A percentile compares a stretch with the other conserved stretches of the same genome.
These are phyloP conservation scores for Colletotrichum nymphaeae DNA, from an alignment of 2,329 filamentous ascomycete genomes.

Conservation along the genomic window DNA sequence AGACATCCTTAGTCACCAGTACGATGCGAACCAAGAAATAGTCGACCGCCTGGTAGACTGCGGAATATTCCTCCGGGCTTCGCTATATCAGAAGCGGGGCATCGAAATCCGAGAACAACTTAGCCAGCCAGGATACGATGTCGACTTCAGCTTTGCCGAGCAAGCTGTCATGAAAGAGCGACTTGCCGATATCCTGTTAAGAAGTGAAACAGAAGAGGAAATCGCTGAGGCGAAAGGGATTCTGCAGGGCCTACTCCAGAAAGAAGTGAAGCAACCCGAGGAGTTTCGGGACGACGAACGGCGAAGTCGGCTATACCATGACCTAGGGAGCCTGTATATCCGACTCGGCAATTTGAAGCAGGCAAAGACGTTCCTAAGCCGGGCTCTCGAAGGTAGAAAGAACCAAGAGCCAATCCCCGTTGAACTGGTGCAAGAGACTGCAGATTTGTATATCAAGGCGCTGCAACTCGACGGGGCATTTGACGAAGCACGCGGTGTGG, in stretches of 20 bases:
- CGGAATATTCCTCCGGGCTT: slow-evolving; percentile 40
- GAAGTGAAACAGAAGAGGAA: slow-evolving; percentile 37
- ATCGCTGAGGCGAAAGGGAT: slow-evolving; percentile 38
- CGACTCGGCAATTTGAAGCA: slow-evolving; percentile 35
- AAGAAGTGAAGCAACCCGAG: slow-evolving; percentile 36
- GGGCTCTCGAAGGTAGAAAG: slow-evolving; percentile 41
- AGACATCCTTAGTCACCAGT: slow-evolving; percentile 38
- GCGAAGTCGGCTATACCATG: slow-evolving; percentile 40
- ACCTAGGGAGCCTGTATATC: slow-evolving; percentile 42
- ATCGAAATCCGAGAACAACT: slow-evolving; percentile 40
- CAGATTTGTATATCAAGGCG: slow-evolving; percentile 40
- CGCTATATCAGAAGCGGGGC: slow-evolving; percentile 40
- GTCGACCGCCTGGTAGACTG: slow-evolving; percentile 38
- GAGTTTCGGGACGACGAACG: slow-evolving; percentile 28
- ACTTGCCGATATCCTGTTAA: slow-evolving; percentile 41
- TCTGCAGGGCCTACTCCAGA: slow-evolving; percentile 38
- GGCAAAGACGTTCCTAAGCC: slow-evolving; percentile 37
- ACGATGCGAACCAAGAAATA: slow-evolving; percentile 40
- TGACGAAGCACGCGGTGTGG: slow-evolving; percentile 43
- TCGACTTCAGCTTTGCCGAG: slow-evolving; percentile 30
- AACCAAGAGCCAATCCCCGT: slow-evolving; percentile 32
- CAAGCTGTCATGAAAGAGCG: slow-evolving; percentile 41
- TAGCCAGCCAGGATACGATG: slow-evolving; percentile 18
- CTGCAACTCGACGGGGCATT: slow-evolving; percentile 38
- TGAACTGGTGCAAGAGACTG: slow-evolving; percentile 39